phyloP scores from a whole-genome alignment of 352 stramenopile genomes.

The Pythium utonaiense region DNA sequence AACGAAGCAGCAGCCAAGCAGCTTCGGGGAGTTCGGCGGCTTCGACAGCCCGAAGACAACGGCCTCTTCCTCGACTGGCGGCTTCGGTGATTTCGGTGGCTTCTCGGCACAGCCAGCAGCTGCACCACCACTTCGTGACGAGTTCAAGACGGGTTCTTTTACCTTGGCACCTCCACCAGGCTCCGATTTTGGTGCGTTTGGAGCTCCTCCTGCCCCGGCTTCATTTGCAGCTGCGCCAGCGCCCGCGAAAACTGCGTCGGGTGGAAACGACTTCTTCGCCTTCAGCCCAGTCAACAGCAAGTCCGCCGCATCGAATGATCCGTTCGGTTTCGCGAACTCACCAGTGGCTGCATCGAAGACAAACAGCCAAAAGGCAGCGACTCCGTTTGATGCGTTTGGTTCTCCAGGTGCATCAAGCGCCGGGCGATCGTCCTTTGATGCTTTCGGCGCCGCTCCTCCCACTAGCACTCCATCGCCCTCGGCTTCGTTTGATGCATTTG shows the following conservation, averaged over 20 bases:
- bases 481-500: conserved; percentile 39
- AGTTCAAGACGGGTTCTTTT: conserved; percentile 56
- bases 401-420: conserved; percentile 15
- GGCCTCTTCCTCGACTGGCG: conserved; percentile 26
- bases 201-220: conserved; percentile 7
- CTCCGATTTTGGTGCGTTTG: conserved; percentile 38
- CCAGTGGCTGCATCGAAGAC: conserved; percentile 11
- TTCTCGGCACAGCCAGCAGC: conserved; percentile 26
- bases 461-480: conserved; percentile 27
- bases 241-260: conserved; percentile 7
- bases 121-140: conserved; percentile 27
- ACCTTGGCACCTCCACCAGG: conserved; percentile 63
- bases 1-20: conserved; percentile 31
- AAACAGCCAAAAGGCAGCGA: conserved; percentile 15
- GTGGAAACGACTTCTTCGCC: conserved; percentile 62
- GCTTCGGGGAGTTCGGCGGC: conserved; percentile 36
- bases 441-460: conserved; percentile 28
- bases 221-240: conserved; percentile 13
- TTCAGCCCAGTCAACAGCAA: conserved; percentile 44
- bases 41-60: conserved; percentile 24
- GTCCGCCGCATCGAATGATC: conserved; percentile 32
- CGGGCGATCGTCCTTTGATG: conserved; percentile 32
- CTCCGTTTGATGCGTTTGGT: conserved; percentile 29
- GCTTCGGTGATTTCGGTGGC: conserved; percentile 51
- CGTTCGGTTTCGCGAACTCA: conserved; percentile 50